Percentiles rank a stretch among this genome's conserved stretches.
These are phyloP conservation scores for Nitzschia putrida DNA, from an alignment of 108 stramenopile species.

Conservation along the genomic window DNA sequence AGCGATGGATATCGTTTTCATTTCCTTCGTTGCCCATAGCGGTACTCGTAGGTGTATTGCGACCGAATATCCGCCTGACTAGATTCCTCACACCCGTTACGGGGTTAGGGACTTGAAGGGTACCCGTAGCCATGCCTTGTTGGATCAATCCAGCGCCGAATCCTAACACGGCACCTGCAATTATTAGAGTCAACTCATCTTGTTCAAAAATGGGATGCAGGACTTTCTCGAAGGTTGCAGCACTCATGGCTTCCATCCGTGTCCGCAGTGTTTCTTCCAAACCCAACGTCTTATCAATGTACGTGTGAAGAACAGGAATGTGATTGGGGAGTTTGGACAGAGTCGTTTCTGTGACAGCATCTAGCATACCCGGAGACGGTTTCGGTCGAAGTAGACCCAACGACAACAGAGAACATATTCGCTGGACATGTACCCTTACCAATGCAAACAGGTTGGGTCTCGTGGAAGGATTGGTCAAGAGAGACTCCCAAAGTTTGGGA, in stretches of 20 bases:
- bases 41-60: too few species aligned
- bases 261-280: slow-evolving; percentile 76
- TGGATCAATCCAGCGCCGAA: slow-evolving; percentile 87
- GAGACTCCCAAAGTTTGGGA: slow-evolving; percentile 75
- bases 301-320: slow-evolving; percentile 70
- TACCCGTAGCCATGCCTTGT: slow-evolving; percentile 80
- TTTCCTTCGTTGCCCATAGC: too few species aligned
- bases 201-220: slow-evolving; percentile 95
- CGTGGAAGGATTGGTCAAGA: slow-evolving; percentile 76
- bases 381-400: slow-evolving; percentile 47
- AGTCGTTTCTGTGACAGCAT: slow-evolving; percentile 45
- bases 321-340: slow-evolving; percentile 76
- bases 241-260: slow-evolving; percentile 86
- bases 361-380: slow-evolving; percentile 45
- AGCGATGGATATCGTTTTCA: too few species aligned
- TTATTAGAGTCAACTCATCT: slow-evolving; percentile 93
- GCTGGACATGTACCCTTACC: slow-evolving; percentile 59
- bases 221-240: slow-evolving; percentile 89
- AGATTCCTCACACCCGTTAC: not conserved
- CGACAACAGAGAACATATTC: slow-evolving; percentile 55
- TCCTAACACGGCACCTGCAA: slow-evolving; percentile 91
- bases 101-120: slow-evolving; percentile 23
- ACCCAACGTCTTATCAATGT: slow-evolving; percentile 79
- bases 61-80: not conserved
- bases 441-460: slow-evolving; percentile 59